Percentiles rank a stretch among this genome's conserved stretches.
These are phyloP conservation scores for Alternaria metachromatica DNA, from an alignment of 2,329 filamentous ascomycete genomes.

Conservation along the genomic window DNA sequence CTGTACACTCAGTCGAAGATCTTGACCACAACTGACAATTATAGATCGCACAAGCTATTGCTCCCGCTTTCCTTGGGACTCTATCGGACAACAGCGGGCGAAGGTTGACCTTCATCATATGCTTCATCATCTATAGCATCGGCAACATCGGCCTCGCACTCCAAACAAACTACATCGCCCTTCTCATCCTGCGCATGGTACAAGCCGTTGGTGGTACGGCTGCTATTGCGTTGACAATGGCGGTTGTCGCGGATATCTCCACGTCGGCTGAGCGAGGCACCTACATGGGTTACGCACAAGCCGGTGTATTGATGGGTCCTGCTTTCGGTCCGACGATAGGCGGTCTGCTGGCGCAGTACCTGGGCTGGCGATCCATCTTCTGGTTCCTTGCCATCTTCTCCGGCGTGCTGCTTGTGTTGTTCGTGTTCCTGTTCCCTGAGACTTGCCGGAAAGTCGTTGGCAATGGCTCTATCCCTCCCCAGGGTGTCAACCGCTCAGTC, in stretches of 20 bases:
- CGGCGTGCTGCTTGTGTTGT: conserved; percentile 43
- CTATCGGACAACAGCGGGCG: conserved; percentile 61
- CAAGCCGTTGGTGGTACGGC: conserved; percentile 52
- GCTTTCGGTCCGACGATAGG: conserved; percentile 48
- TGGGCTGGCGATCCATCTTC: conserved; percentile 51
- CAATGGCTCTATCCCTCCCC: conserved; percentile 46
- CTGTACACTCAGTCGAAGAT: neutral
- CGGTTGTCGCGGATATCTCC: conserved; percentile 74
- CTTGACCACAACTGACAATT: conserved; percentile 9
- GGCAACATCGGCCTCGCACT: conserved; percentile 48
- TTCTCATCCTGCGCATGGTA: conserved; percentile 45
- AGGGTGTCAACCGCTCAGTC: conserved; percentile 40
- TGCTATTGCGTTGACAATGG: conserved; percentile 66
- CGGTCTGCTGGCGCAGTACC: conserved; percentile 35
- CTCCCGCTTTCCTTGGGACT: conserved; percentile 60
- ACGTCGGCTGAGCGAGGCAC: conserved; percentile 73
- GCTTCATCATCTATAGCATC: conserved; percentile 47
- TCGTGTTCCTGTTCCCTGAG: conserved; percentile 52
- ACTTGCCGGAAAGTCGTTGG: conserved; percentile 54
- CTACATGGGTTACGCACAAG: conserved; percentile 72
- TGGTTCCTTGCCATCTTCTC: conserved; percentile 53
- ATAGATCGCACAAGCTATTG: conserved; percentile 57
- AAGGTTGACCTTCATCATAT: conserved; percentile 59
- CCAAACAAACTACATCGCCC: conserved; percentile 45
- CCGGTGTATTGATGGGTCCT: conserved; percentile 52